phyloP scores from a whole-genome alignment of 345 rosid genomes.

The Turritis glabra region DNA sequence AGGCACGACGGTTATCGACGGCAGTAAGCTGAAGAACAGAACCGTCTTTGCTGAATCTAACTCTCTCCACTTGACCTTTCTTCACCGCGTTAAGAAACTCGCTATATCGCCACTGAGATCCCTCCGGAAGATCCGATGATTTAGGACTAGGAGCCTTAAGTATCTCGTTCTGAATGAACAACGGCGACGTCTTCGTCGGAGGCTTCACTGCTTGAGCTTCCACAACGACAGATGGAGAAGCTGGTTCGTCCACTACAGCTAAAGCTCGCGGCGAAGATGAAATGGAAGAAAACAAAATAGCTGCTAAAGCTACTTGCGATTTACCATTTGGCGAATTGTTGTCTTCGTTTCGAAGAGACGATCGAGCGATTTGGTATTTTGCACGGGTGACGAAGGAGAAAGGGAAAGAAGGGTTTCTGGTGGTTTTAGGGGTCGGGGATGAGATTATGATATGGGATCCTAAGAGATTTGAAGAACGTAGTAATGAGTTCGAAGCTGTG shows the following conservation, averaged over 20 bases:
- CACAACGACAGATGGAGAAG: constrained; percentile 18
- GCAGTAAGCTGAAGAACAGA: constrained; percentile 62
- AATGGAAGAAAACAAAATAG: constrained; percentile 51
- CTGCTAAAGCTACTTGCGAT: constrained; percentile 52
- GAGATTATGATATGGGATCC: constrained; percentile 33
- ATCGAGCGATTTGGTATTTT: constrained; percentile 32
- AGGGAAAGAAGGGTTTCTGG: neutral
- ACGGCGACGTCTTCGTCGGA: constrained; percentile 47
- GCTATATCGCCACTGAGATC: constrained; percentile 72
- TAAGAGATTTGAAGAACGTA: constrained; percentile 20
- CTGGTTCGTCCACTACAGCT: constrained; percentile 53
- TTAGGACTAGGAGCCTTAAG: constrained; percentile 65
- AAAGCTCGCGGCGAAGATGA: constrained; percentile 48
- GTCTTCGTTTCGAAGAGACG: constrained; percentile 15
- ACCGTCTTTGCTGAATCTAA: constrained; percentile 75
- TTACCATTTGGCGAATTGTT: constrained; percentile 6
- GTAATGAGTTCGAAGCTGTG: constrained; percentile 1
- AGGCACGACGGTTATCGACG: constrained; percentile 69
- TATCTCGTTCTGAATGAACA: constrained; percentile 51
- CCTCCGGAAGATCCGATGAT: constrained; percentile 65
- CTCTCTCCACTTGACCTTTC: constrained; percentile 73
- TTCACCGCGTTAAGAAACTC: constrained; percentile 76
- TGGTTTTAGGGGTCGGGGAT: constrained; percentile 32
- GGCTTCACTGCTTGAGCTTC: constrained; percentile 56
- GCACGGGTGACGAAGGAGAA: constrained; percentile 27